A percentile compares a stretch with the other conserved stretches of the same genome.
phyloP scores from a whole-genome alignment of 306 rosid genomes.

The Fagus crenata region DNA sequence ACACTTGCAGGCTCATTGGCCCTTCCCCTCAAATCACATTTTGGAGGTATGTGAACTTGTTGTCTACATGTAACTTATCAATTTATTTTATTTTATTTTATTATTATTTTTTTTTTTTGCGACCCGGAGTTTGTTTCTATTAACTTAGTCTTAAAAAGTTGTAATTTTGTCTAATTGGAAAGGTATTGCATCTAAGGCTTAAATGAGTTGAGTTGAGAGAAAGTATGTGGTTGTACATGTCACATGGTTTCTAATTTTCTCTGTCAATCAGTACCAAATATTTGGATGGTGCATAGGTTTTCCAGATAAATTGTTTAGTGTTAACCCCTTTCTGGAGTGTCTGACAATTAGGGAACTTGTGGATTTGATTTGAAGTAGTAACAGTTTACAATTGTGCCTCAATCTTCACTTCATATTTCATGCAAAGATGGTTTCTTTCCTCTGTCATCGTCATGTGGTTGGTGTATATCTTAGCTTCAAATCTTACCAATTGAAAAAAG shows the following conservation, averaged over 20 bases:
- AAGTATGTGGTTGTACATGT: neutral
- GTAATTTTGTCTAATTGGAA: neutral
- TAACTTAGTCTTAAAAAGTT: neutral
- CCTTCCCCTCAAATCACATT: constrained; percentile 70
- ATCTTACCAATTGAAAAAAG: neutral
- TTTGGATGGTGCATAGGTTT: neutral
- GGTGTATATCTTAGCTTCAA: neutral
- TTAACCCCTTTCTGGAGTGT: neutral
- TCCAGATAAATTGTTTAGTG: neutral
- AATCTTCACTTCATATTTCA: neutral
- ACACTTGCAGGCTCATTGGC: constrained; percentile 91
- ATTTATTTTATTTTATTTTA: neutral
- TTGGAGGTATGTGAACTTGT: constrained; percentile 66
- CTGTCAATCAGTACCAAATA: neutral
- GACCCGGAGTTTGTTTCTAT: neutral
- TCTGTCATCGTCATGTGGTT: neutral
- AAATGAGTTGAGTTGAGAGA: neutral
- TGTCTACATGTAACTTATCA: constrained; percentile 12
- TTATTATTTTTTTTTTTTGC: neutral
- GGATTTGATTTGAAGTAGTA: neutral
- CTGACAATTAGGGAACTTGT: neutral
- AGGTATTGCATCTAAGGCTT: neutral
- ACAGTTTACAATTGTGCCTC: neutral
- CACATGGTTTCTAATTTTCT: neutral
- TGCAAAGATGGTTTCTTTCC: neutral